Evolutionary conservation across 164 flowering plant genomes (phyloP).

Genomic region (Warburgia ugandensis): DNA sequence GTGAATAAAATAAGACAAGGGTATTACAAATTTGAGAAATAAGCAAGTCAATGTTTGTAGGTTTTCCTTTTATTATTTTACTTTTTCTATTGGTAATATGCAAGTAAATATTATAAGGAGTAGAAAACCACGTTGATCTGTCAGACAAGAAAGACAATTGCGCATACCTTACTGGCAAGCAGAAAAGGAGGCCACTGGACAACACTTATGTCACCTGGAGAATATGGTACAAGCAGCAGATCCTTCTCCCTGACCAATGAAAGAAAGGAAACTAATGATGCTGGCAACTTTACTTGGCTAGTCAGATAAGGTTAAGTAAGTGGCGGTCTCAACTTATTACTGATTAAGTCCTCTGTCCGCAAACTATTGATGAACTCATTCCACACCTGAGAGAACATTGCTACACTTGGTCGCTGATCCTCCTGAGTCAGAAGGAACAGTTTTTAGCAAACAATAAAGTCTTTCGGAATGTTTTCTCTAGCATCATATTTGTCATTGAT

Average conservation of each 20-base stretch:
- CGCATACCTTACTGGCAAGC: slow-evolving; percentile 82
- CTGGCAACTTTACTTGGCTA: not conserved
- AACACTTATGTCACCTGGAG: slow-evolving; percentile 53
- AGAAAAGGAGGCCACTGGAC: slow-evolving; percentile 97
- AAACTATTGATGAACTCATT: slow-evolving; percentile 71
- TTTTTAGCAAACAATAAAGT: not conserved
- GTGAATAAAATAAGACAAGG: not conserved
- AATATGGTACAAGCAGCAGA: slow-evolving; percentile 77
- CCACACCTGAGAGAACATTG: slow-evolving; percentile 90
- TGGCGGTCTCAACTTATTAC: slow-evolving; percentile 42
- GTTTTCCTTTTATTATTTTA: too few relatives aligned
- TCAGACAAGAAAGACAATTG: not conserved
- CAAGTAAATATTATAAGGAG: too few relatives aligned
- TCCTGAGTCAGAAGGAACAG: not conserved
- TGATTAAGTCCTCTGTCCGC: slow-evolving; percentile 80
- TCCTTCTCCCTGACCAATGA: slow-evolving; percentile 59
- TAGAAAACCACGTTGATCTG: slow-evolving; percentile 9
- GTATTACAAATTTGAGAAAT: too few relatives aligned
- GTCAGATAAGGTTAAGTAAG: slow-evolving; percentile 5
- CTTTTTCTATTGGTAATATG: not conserved
- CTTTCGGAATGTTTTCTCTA: not conserved
- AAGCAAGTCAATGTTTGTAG: too few relatives aligned
- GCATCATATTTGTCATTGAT: not conserved
- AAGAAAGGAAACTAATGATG: slow-evolving; percentile 8
- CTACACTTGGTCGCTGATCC: slow-evolving; percentile 36